Percentiles rank a stretch among this genome's conserved stretches.
phyloP scores from a whole-genome alignment of 306 rosid genomes.

The Medicago arabica region DNA sequence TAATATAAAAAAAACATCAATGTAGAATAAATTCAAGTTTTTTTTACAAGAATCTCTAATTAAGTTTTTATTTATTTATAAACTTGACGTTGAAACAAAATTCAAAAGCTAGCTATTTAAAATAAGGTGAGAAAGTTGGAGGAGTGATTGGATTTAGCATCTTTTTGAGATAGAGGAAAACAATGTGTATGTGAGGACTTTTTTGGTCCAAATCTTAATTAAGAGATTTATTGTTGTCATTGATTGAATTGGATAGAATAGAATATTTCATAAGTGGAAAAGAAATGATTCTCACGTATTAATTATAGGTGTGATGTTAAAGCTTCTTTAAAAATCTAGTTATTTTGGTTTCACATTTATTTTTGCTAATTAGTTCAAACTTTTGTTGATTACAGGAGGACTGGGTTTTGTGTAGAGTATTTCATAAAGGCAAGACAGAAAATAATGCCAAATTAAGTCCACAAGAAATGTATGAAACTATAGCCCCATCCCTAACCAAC shows the following conservation, averaged over 20 bases:
- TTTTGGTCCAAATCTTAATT: neutral
- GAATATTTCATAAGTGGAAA: conserved; percentile 41
- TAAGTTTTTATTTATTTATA: neutral
- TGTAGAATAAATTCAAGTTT: conserved; percentile 1
- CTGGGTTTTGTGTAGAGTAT: conserved; percentile 96
- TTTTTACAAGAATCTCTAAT: neutral
- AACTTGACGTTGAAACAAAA: neutral
- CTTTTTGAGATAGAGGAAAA: conserved; percentile 6
- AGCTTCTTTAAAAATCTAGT: conserved; percentile 30
- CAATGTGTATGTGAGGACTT: neutral
- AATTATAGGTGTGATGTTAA: conserved; percentile 37
- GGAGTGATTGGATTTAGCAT: conserved; percentile 12
- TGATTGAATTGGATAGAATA: conserved; percentile 29
- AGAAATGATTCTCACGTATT: conserved; percentile 21
- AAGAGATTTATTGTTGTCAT: neutral
- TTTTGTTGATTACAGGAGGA: conserved; percentile 73
- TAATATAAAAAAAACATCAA: neutral
- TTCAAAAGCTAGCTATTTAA: no score
- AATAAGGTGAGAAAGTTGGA: conserved; percentile 13
- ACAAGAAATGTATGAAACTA: conserved; percentile 45
- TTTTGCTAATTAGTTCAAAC: conserved; percentile 43
- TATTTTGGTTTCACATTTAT: conserved; percentile 27
- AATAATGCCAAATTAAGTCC: conserved; percentile 43
- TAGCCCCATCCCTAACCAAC: conserved; percentile 48
- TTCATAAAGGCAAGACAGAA: conserved; percentile 75